Percentiles rank a stretch among this genome's conserved stretches.
Evolutionary conservation across 257 asterid species (phyloP).

Genomic region (Rauvolfia tetraphylla): DNA sequence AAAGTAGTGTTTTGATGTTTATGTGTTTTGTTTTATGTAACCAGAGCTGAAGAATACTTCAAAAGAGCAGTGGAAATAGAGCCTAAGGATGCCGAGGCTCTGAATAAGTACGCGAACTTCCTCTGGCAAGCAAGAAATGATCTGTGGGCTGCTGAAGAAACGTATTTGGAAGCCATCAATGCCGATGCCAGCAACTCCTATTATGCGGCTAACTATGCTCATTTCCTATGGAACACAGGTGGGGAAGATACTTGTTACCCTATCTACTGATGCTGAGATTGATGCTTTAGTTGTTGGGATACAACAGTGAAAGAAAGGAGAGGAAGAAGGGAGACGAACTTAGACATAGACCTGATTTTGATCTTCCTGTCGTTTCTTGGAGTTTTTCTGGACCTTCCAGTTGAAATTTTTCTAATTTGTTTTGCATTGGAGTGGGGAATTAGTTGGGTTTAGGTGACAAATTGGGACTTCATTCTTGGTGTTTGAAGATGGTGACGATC

Average conservation of each 20-base stretch:
- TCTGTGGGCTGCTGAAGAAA: constrained; percentile 87
- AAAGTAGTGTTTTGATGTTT: constrained; percentile 1
- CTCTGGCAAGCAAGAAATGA: constrained; percentile 80
- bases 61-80: constrained; percentile 68
- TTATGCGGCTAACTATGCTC: constrained; percentile 82
- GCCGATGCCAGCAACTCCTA: constrained; percentile 67
- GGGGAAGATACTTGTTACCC: constrained; percentile 98
- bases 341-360: no score
- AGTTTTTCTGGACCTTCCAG: constrained; percentile 10
- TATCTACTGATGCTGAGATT: constrained; percentile 34
- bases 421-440: constrained; percentile 6
- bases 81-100: constrained; percentile 91
- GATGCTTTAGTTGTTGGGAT: constrained; percentile 20
- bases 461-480: constrained; percentile 11
- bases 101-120: constrained; percentile 80
- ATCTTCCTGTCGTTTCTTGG: constrained; percentile 10
- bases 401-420: neutral
- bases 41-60: constrained; percentile 95
- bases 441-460: constrained; percentile 6
- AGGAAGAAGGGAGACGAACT: neutral
- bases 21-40: constrained; percentile 11
- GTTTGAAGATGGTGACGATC: constrained; percentile 6
- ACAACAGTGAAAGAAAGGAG: neutral
- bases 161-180: constrained; percentile 66
- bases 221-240: constrained; percentile 92